Base-by-base conservation (phyloP, 2,329 filamentous ascomycete genomes). In the Colletotrichum echinochloae region DNA sequence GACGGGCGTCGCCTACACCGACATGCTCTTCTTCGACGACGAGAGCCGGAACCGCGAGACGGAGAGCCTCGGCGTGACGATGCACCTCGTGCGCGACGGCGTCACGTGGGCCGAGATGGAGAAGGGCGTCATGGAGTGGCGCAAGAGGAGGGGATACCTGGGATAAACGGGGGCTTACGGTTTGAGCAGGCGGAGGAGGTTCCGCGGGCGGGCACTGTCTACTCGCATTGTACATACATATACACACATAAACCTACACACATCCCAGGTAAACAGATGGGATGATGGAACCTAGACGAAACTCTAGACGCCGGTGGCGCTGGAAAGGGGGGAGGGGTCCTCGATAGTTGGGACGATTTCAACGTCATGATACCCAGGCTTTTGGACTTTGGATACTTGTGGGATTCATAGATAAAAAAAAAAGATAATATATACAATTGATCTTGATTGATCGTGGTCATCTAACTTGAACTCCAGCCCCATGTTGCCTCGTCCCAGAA, bases 21-120 rank as follows among this genome's bases (percentile, higher is more conserved):
- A 98, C 57, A 97, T 98, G 91, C 79, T 98, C 41, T 98, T 98
- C 80, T 98, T 98, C 74, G 95, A 98, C 75, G 95, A 98, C 76
- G 95, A 98, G 87, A 86, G 87, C 62, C 84, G 95, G 71, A 98
- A 98, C 78, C 86, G 89, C 68, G 94, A 98, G 78, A 95, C 97
- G 0, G 89, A 91, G 82, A 83, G 78, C 33, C 77, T 98, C 60
- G 95, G 95, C 0, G 92, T 97, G 3, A 93, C 92, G 0, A 97
- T 98, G 89, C 90, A 90, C 77, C 82, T 98, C 60, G 91, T 98
- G 0, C 83, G 88, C 66, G 91, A 97, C 78, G 95, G 95, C 0
- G 89, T 97, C 64, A 91, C 88, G 2, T 91, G 89, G 82, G 85
- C 85, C 0, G 94, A 96, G 83, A 83, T 98, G 26, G 94, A 97